Evolutionary conservation across 2,329 filamentous ascomycete genomes (phyloP).

Genomic region (Aureobasidium sp.): DNA sequence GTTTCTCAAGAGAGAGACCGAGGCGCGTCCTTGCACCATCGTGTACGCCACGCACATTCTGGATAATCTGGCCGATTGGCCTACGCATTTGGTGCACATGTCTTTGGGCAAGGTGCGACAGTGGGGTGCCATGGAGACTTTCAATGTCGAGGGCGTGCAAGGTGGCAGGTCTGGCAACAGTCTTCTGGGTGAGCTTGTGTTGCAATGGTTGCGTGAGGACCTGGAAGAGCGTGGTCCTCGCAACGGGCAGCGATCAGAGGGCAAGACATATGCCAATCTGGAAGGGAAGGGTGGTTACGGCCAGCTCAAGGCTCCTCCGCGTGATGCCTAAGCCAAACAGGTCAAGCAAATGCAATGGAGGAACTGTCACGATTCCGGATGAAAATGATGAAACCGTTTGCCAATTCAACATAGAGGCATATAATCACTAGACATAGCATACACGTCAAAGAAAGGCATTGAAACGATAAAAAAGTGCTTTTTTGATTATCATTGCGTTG

Average conservation of each 20-base stretch:
- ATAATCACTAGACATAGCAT: background rate
- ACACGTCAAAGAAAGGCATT: background rate
- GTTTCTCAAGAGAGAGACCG: conserved; percentile 83
- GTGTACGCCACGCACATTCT: conserved; percentile 97
- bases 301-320: conserved; percentile 38
- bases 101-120: conserved; percentile 80
- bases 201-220: conserved; percentile 80
- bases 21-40: conserved; percentile 74
- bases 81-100: conserved; percentile 94
- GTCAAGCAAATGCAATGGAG: background rate
- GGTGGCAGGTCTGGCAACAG: conserved; percentile 61
- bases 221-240: conserved; percentile 71
- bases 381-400: background rate
- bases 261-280: conserved; percentile 54
- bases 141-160: conserved; percentile 51
- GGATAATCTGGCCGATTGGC: conserved; percentile 91
- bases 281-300: conserved; percentile 61
- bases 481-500: conserved; percentile 11
- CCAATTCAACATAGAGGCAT: conserved; percentile 11
- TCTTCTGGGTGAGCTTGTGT: conserved; percentile 75
- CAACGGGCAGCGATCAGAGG: conserved; percentile 54
- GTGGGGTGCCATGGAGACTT: conserved; percentile 67
- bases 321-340: background rate
- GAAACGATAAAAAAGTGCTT: conserved; percentile 1
- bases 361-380: background rate